Evolutionary conservation across 179 eudicot species (phyloP), one percentile per base, ranked within the genome.

Genomic region (Silene coronaria): DNA sequence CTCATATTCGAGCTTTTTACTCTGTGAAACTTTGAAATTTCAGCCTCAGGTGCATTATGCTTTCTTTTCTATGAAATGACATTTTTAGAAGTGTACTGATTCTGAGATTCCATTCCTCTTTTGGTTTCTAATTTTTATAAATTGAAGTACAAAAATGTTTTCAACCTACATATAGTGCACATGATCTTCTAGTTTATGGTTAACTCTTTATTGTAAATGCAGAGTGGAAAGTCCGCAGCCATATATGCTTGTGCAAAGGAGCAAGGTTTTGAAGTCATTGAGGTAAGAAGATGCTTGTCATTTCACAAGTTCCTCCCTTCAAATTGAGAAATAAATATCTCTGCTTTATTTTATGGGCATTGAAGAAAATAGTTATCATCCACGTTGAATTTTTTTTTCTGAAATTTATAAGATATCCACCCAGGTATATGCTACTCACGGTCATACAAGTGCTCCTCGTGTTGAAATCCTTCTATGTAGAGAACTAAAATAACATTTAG

Each of bases 141-240:
- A 70, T 45, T 13, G 17, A 61, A 63, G 27, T 42, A 22, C 23
- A 34, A 66, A 19, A 27, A 59, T 51, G 14, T 19, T 72, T 32
- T 68, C 53, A 59, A 69, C 27, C 16, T 80, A 26, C 14, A 28
- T 24, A 68, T 34, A 14, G 2, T 38, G 26, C 24, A 22, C 17
- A 28, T 61, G 34, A 21, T 45, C 71, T 21, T 27, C 23, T 16
- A n/a, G 75, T 26, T 42, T 60, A 5, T 5, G 60, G 59, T 28
- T 63, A 74, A 72, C 21, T 58, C 26, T 68, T 76, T 26, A 58
- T 42, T 72, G 34, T 19, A 46, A 57, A 28, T 73, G 88, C 89
- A 95, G 99, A 85, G 99, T 86, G 99, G 98, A 80, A 95, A 95
- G 84, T 90, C 99, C 71, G 99, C 99, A 21, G 97, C 99, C 74